Base-by-base conservation (phyloP, 1,284 basidiomycete genomes). In the Wallemia hederae region DNA sequence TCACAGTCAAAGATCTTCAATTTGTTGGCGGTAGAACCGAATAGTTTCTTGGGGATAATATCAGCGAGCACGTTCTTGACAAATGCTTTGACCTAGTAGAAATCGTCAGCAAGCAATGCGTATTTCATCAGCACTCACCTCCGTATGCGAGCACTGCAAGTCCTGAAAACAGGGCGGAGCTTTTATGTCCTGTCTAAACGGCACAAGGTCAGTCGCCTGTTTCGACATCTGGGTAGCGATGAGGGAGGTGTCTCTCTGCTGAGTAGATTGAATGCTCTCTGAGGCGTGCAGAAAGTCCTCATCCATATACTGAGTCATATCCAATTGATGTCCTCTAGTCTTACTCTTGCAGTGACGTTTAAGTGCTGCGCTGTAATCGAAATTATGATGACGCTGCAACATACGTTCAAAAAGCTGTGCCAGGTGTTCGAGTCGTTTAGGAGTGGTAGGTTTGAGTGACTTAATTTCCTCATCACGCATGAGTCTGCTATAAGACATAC, bases 1-100 rank as follows among this genome's bases (percentile, higher is more conserved):
- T 62, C 63, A 91, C 89, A 72, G 31, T 70, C 66, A 60, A 80
- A 70, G 3, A 90, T 68, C 1, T 79, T 64, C 59, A 77, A 74
- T 58, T 81, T 76, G 67, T 97, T 98, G 59, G 70, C 70, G 24
- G 75, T 69, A 22, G 79, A 81, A 1, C 92, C 92, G 79, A 88
- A 85, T 59, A 94, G 76, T 2, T 75, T 74, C 19, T 76, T 74
- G 0, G 90, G 85, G 49, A 97, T 78, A 1, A 94, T 76, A 1
- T 73, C 68, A 39, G 79, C 78, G 0, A 87, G 79, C 24, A 84
- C 74, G 0, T 78, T 67, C 0, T 73, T 71, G 2, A 79, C 76
- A 70, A 80, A 92, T 22, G 80, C 75, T 65, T 76, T 80, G 39
- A 94, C 83, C 83, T 86, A 62, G 27, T n/a, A n/a, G n/a, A n/a